Base-by-base conservation (phyloP, 768 basidiomycete species). In the Tylopilus sp. region DNA sequence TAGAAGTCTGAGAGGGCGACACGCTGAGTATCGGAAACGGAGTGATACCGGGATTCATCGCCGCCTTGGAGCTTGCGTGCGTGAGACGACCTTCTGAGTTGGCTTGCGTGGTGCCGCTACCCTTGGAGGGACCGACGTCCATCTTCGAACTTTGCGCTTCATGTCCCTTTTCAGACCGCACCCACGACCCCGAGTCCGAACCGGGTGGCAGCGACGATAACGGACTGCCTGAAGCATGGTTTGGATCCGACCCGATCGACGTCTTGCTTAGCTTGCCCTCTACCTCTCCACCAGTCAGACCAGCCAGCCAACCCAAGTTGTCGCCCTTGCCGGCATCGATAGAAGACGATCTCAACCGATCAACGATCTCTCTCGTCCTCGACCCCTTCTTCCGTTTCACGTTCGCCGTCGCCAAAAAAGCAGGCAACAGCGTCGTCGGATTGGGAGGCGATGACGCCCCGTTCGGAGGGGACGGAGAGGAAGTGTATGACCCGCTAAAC, bases 321-420 rank as follows among this genome's bases (percentile, higher is more conserved):
- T 37, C 31, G 19, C 52, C 55, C 48, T 55, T 64, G 7, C 64
- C 64, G 13, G 28, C 50, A 51, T 65, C 64, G 10, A 67, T 47
- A 33, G 63, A 64, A 40, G 56, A 61, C 37, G 62, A 66, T 49
- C 63, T 57, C 52, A 67, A n/a, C 34, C 54, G 57, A 47, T 67
- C 65, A 1, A 67, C 62, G 33, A 67, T 68, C 53, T 68, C 65
- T n/a, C 66, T 61, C 53, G 65, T 67, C 37, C 62, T 55, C 25
- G 66, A 67, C 11, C 53, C 16, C 56, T 57, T 68, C 55, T 67
- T 67, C 13, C 62, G 54, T 29, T 66, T 64, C 38, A 42, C 48
- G 22, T 31, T 34, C 37, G 61, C 21, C 17, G 59, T 59, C 14
- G 63, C 52, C 13, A 67, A 45, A 48, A 67, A 67, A 0, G 66